Conservation (phyloP, 768 basidiomycete genomes). For the Tulasnella calospora region DNA sequence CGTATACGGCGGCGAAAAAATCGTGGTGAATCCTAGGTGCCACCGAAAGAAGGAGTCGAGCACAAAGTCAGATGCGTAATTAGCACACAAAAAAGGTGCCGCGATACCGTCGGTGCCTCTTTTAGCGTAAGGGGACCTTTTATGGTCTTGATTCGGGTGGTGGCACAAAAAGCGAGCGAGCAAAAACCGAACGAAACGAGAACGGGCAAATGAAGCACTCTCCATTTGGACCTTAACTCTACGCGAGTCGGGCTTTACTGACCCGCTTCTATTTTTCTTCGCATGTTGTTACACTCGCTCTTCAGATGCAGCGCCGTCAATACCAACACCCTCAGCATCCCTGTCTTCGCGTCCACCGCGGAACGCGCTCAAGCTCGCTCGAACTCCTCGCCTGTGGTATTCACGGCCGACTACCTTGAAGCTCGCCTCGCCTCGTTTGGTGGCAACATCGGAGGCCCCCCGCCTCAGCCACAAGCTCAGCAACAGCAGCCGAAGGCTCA, state of each 20-base stretch:
- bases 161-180: background rate
- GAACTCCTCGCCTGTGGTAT: background rate
- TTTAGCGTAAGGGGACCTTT: background rate
- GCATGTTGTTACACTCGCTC: background rate
- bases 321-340: background rate
- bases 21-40: background rate
- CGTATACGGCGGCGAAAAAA: background rate
- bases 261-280: background rate
- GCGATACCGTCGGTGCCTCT: background rate
- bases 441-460: background rate
- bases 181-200: background rate
- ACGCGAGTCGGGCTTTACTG: background rate
- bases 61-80: background rate
- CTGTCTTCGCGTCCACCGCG: background rate
- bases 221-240: background rate
- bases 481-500: background rate
- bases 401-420: slow-evolving; percentile 19
- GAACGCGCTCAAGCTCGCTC: background rate
- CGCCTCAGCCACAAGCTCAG: background rate
- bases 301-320: background rate
- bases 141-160: background rate
- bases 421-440: slow-evolving; percentile 5
- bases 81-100: background rate
- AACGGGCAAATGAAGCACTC: slow-evolving; percentile 1
- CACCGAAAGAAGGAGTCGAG: background rate